Base-by-base conservation (phyloP, 805 yeast genomes). In the Alloascoidea hylecoeti region DNA sequence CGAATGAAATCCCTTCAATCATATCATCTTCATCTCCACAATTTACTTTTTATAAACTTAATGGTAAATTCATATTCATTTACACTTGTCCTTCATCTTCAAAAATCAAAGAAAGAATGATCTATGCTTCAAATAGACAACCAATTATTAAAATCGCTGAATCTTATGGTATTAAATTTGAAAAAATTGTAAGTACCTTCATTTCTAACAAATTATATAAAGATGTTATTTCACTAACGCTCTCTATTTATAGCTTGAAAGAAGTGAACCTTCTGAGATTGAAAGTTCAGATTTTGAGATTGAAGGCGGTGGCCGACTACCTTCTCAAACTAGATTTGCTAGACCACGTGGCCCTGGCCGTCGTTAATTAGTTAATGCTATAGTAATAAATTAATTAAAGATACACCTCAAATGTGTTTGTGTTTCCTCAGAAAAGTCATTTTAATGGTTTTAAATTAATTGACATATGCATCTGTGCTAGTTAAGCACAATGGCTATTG, bases 51-150 rank as follows among this genome's bases (percentile, higher is more conserved):
- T 69, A 68, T 51, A 66, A 61, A 36, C 61, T 61, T 43, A 57
- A 58, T 2, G 57, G 52, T 2, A 55, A 63, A 35, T 47, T 49
- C 30, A 72, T 39, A 23, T 86, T 89, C 54, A 72, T 88, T 19
- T 84, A 84, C 53, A 68, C 89, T 4, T 88, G 96, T 56, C 97
- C 98, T 3, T 75, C 94, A 0, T 86, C 88, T 1, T 78, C 95
- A 34, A 78, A 76, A 57, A 92, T 92, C 33, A 81, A 78, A 55
- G 92, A 86, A 38, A 70, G 97, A 49, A 89, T 89, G 96, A 55
- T 86, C 37, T 85, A 86, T 51, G 97, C 98, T 1, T 72, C 95
- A 2, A 79, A 78, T 43, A 79, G 65, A 17, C 46, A 48, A 33
- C 46, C 56, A 4, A 47, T 60, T n/a, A 39, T 54, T 17, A 46